phyloP scores from a whole-genome alignment of 1,284 basidiomycete genomes.

The Wallemia ichthyophaga region DNA sequence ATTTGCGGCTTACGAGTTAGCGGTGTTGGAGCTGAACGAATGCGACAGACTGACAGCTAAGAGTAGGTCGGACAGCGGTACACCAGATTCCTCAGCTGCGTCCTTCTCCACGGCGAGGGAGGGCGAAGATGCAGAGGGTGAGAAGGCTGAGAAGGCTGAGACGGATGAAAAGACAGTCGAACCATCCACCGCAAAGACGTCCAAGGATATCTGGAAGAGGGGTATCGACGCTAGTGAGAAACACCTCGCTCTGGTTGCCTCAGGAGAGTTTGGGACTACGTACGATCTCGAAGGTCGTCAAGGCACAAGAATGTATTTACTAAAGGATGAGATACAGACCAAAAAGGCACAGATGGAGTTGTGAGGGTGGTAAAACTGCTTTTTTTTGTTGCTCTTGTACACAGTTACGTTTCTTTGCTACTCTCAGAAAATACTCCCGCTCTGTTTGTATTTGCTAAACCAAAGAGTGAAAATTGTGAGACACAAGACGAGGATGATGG shows the following conservation, averaged over 20 bases:
- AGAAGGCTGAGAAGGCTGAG: constrained; percentile 10
- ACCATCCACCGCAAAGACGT: too few relatives aligned
- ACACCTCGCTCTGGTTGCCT: constrained; percentile 24
- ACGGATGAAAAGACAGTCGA: too few relatives aligned
- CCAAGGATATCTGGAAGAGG: constrained; percentile 24
- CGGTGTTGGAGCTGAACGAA: constrained; percentile 7
- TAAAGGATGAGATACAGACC: constrained; percentile 31
- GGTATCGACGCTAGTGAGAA: constrained; percentile 22
- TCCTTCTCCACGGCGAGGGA: constrained; percentile 22
- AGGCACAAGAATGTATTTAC: constrained; percentile 34
- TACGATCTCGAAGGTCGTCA: constrained; percentile 33
- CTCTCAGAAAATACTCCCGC: background rate
- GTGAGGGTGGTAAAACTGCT: constrained; percentile 5
- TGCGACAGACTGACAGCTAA: background rate
- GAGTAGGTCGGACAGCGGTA: too few relatives aligned
- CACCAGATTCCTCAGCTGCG: background rate
- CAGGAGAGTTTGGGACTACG: constrained; percentile 22
- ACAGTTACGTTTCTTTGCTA: background rate
- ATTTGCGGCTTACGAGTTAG: constrained; percentile 32
- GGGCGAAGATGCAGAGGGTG: constrained; percentile 13
- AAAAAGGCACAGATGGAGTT: constrained; percentile 21
- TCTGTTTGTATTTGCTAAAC: background rate
- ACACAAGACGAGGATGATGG: background rate
- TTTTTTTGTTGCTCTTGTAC: background rate
- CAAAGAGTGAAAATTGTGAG: background rate